Conservation (phyloP, 495 filamentous ascomycete species). For the Penicillium dipodomyicola region DNA sequence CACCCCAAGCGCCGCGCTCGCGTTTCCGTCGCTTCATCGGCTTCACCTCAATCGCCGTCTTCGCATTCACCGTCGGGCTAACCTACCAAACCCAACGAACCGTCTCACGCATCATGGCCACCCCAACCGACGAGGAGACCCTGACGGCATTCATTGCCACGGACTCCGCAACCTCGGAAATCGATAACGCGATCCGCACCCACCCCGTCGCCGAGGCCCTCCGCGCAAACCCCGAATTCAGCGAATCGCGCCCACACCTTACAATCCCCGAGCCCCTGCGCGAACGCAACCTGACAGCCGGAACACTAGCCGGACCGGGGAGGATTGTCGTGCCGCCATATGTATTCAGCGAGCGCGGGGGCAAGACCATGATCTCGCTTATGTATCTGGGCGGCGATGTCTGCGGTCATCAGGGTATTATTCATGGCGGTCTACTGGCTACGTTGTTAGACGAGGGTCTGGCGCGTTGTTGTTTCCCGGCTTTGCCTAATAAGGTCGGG, state of each 20-base stretch:
- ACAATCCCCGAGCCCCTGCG: slow-evolving; percentile 70
- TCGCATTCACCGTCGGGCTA: slow-evolving; percentile 38
- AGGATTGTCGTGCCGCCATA: slow-evolving; percentile 81
- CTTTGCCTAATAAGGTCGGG: slow-evolving; percentile 82
- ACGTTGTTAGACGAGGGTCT: slow-evolving; percentile 91
- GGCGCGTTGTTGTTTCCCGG: slow-evolving; percentile 86
- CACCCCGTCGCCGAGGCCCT: slow-evolving; percentile 69
- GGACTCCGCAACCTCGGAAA: slow-evolving; percentile 57
- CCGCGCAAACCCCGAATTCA: slow-evolving; percentile 63
- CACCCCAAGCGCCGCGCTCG: slow-evolving; percentile 27
- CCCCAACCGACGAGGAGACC: slow-evolving; percentile 65
- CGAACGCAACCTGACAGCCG: slow-evolving; percentile 74
- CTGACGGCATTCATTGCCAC: slow-evolving; percentile 62
- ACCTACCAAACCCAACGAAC: slow-evolving; percentile 27
- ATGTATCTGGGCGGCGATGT: slow-evolving; percentile 77
- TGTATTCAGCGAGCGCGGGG: slow-evolving; percentile 66
- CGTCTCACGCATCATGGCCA: slow-evolving; percentile 42
- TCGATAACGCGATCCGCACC: slow-evolving; percentile 69
- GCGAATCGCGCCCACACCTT: slow-evolving; percentile 80
- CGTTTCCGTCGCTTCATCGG: slow-evolving; percentile 38
- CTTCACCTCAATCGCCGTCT: slow-evolving; percentile 39
- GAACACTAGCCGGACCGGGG: slow-evolving; percentile 71
- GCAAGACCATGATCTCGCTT: slow-evolving; percentile 70
- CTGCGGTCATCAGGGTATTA: slow-evolving; percentile 87
- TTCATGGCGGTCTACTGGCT: slow-evolving; percentile 89